A percentile compares a stretch with the other conserved stretches of the same genome.
Conservation (phyloP, 2,329 filamentous ascomycete species). For the Exophiala sp. region DNA sequence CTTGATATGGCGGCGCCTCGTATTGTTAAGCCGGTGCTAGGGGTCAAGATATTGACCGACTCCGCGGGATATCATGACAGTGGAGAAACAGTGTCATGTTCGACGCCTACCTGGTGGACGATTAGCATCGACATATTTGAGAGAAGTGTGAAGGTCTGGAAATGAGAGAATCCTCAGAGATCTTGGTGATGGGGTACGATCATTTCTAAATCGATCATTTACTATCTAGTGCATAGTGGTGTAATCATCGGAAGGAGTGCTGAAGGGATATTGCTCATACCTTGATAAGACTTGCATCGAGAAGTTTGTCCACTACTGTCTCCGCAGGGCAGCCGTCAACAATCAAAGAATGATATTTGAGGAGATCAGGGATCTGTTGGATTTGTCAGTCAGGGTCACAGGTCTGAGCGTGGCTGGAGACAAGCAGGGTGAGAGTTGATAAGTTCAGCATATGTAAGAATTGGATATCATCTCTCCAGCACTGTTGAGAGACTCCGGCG, state of each 20-base stretch:
- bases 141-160: not conserved
- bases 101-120: conserved; percentile 8
- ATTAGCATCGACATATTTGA: conserved; percentile 10
- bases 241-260: conserved; percentile 58
- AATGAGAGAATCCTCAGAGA: conserved; percentile 52
- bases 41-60: too few relatives aligned
- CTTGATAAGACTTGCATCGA: too few relatives aligned
- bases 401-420: not conserved
- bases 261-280: conserved; percentile 29
- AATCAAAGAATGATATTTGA: too few relatives aligned
- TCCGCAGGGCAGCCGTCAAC: too few relatives aligned
- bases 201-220: conserved; percentile 55
- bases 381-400: conserved; percentile 6
- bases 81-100: too few relatives aligned
- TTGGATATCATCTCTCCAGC: conserved; percentile 74
- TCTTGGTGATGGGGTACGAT: conserved; percentile 59
- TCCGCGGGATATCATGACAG: too few relatives aligned
- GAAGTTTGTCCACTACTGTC: too few relatives aligned
- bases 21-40: too few relatives aligned
- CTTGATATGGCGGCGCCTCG: too few relatives aligned
- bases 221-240: conserved; percentile 62
- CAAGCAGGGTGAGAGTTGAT: not conserved
- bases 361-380: not conserved
- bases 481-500: conserved; percentile 84
- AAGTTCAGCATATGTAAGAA: conserved; percentile 98